A percentile compares a stretch with the other conserved stretches of the same genome.
Evolutionary conservation across 139 green algal genomes (phyloP).

Genomic region (Auxenochlorella pyrenoidosa): DNA sequence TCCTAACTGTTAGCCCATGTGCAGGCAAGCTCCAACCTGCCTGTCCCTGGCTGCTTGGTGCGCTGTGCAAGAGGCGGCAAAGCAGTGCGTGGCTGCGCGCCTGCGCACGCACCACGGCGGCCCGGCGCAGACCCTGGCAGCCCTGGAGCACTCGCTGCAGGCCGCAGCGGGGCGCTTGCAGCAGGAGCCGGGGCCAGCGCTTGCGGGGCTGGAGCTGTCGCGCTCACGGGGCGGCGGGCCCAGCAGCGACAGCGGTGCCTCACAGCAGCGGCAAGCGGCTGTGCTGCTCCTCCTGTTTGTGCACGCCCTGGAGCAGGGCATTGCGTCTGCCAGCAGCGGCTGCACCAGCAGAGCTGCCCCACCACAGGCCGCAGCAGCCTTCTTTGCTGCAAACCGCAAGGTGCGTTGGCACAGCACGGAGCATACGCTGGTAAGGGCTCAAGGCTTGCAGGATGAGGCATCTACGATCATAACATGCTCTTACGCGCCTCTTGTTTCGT

Average conservation of each 20-base stretch:
- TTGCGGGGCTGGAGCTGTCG: no score
- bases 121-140: conserved; percentile 74
- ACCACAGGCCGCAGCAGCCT: background rate
- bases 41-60: conserved; percentile 17
- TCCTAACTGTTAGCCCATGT: background rate
- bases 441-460: no score
- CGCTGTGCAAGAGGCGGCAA: conserved; percentile 64
- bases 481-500: no score
- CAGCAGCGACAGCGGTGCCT: no score
- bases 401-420: background rate
- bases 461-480: no score
- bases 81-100: conserved; percentile 51
- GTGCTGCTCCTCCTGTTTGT: conserved; percentile 31
- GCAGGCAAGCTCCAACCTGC: background rate
- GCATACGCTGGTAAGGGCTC: no score
- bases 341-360: background rate
- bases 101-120: conserved; percentile 78
- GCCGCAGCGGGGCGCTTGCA: conserved; percentile 3
- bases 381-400: conserved; percentile 35
- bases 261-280: conserved; percentile 1
- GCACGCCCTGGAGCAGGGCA: conserved; percentile 28
- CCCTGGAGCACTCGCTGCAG: conserved; percentile 70
- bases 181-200: background rate
- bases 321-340: background rate
- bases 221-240: no score